Evolutionary conservation across 2,329 filamentous ascomycete species (phyloP), one percentile per base, ranked within the genome.

Genomic region (Penicillium sp.): DNA sequence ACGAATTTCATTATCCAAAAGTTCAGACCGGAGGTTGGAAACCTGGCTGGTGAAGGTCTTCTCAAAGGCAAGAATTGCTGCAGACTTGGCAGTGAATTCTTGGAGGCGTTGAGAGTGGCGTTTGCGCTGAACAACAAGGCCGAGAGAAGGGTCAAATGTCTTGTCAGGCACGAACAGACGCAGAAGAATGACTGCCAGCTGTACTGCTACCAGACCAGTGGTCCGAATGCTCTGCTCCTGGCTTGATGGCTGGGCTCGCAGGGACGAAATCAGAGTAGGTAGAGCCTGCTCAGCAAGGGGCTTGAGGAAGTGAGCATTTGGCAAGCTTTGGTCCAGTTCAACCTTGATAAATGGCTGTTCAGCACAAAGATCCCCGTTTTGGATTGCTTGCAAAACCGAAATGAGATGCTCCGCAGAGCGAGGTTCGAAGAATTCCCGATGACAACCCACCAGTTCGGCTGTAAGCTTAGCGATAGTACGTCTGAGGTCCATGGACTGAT

Each of bases 91-190:
- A 12, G 78, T 70, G 1, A 96, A 73, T 10, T 80, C 76, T 3
- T 70, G 61, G 44, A 83, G 81, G 37, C 88, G 79, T 54, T 85
- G 78, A 17, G 77, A 69, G 67, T 88, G 81, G 22, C 84, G 76
- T 51, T 81, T 73, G 19, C 84, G 82, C 63, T 91, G 87, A 17
- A 96, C 82, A 50, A 79, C 78, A 7, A 82, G 74, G 47, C 77
- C 77, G 33, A 86, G 70, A 2, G 85, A 85, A 1, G 94, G 94
- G 71, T 99, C 94, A 66, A 93, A 94, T 4, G 89, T 83, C 62
- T 88, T 87, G 71, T 96, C 88, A 0, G 95, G 92, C 2, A 97
- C 86, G 67, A 93, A 97, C 2, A 97, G 80, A 59, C 84, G 83
- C 45, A 97, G 79, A 37, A 88, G 84, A 16, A 87, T 87, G 19